A percentile compares a stretch with the other conserved stretches of the same genome.
Conservation (phyloP, 83 land plant genomes). For the Picea engelmannii region DNA sequence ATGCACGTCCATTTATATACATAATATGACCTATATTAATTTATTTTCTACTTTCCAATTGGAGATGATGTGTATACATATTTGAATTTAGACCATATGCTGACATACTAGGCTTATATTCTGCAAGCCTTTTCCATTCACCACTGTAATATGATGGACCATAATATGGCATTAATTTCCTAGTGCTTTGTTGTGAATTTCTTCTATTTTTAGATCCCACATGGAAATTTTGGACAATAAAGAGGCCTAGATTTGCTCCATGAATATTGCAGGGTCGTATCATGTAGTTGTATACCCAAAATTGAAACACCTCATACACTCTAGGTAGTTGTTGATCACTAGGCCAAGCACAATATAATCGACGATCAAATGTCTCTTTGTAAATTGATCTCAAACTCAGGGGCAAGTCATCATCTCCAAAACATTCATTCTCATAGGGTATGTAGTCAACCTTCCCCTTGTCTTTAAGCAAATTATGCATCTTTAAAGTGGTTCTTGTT, state of each 20-base stretch:
- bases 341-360: not conserved
- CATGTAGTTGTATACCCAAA: no score
- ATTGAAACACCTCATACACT: not conserved
- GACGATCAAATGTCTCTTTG: not conserved
- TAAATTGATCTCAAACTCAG: not conserved
- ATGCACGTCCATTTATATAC: no score
- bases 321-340: not conserved
- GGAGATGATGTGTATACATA: not conserved
- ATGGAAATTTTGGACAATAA: not conserved
- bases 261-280: no score
- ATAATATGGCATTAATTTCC: slow-evolving; percentile 2
- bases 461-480: no score
- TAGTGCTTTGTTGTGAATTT: not conserved
- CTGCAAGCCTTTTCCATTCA: no score
- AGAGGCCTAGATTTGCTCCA: no score
- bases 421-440: no score
- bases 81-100: not conserved
- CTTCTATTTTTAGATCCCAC: not conserved
- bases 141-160: slow-evolving; percentile 4
- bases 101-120: not conserved
- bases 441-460: no score
- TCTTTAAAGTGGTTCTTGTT: no score
- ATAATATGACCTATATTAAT: not conserved
- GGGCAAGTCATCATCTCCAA: no score
- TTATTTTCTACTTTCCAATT: not conserved